These are phyloP conservation scores for Fereydounia khargensis DNA, from an alignment of 1,284 basidiomycete species.

Conservation along the genomic window DNA sequence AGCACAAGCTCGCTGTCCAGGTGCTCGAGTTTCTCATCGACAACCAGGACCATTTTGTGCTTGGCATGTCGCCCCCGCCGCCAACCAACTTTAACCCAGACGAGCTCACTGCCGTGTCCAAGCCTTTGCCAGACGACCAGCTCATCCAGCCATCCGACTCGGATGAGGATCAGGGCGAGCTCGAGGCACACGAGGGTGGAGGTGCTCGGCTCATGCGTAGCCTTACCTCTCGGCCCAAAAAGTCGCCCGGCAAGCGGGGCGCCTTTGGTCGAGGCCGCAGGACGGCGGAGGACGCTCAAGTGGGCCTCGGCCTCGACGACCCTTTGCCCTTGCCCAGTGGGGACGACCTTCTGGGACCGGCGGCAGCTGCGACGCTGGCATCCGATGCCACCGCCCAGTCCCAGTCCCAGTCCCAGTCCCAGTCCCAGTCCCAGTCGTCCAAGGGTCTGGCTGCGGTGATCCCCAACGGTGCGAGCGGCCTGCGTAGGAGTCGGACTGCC, in stretches of 20 bases:
- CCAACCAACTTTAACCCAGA: constrained; percentile 33
- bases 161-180: constrained; percentile 52
- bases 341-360: no score
- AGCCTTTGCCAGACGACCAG: constrained; percentile 18
- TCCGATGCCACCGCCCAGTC: no score
- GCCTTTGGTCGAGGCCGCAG: not conserved
- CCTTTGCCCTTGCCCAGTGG: no score
- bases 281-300: not conserved
- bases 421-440: not conserved
- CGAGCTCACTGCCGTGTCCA: constrained; percentile 46
- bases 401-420: no score
- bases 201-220: constrained; percentile 41
- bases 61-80: constrained; percentile 47
- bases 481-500: constrained; percentile 27
- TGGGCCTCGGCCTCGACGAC: no score
- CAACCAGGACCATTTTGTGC: constrained; percentile 54
- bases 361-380: no score
- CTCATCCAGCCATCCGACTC: constrained; percentile 49
- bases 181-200: constrained; percentile 51
- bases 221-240: constrained; percentile 23
- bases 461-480: constrained; percentile 13
- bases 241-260: not conserved
- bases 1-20: constrained; percentile 80
- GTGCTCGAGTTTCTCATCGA: constrained; percentile 93
- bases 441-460: not conserved